These are phyloP conservation scores for Phytophthora syringae DNA, from an alignment of 352 stramenopile genomes.

Conservation along the genomic window DNA sequence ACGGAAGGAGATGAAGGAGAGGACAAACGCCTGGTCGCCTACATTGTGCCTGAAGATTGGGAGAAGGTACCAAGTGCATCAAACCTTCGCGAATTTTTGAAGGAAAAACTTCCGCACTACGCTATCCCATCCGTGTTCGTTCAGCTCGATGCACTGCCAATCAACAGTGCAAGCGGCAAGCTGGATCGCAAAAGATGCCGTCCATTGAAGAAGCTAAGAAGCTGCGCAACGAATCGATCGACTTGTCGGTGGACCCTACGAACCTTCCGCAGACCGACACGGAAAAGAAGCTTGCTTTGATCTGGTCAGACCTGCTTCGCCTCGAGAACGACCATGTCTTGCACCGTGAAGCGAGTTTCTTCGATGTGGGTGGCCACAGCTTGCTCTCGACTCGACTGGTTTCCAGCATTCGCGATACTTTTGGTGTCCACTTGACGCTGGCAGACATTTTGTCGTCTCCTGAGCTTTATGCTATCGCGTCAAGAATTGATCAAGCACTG, in stretches of 20 bases:
- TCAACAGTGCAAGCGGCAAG: conserved; percentile 89
- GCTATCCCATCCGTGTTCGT: conserved; percentile 85
- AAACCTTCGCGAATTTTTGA: conserved; percentile 72
- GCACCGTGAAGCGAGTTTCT: conserved; percentile 76
- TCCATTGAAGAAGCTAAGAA: conserved; percentile 71
- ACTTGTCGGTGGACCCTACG: conserved; percentile 53
- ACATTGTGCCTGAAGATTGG: conserved; percentile 87
- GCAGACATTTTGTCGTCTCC: conserved; percentile 76
- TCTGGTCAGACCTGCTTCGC: conserved; percentile 74
- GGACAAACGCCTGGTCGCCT: conserved; percentile 93
- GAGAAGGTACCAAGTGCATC: conserved; percentile 67
- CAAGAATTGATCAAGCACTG: conserved; percentile 53
- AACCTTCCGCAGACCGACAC: conserved; percentile 62
- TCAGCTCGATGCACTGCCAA: conserved; percentile 84
- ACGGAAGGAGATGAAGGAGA: conserved; percentile 85
- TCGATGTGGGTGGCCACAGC: conserved; percentile 84
- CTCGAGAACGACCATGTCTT: conserved; percentile 62
- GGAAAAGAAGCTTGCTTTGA: conserved; percentile 61
- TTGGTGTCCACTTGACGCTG: conserved; percentile 73
- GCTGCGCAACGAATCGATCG: conserved; percentile 78
- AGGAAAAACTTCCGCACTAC: conserved; percentile 83
- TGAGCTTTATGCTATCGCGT: conserved; percentile 61
- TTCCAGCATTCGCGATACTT: conserved; percentile 70
- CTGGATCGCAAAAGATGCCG: conserved; percentile 90
- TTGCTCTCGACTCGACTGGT: conserved; percentile 77